A percentile compares a stretch with the other conserved stretches of the same genome.
These are phyloP conservation scores for Tulasnella sp. DNA, from an alignment of 768 basidiomycete genomes.

Conservation along the genomic window DNA sequence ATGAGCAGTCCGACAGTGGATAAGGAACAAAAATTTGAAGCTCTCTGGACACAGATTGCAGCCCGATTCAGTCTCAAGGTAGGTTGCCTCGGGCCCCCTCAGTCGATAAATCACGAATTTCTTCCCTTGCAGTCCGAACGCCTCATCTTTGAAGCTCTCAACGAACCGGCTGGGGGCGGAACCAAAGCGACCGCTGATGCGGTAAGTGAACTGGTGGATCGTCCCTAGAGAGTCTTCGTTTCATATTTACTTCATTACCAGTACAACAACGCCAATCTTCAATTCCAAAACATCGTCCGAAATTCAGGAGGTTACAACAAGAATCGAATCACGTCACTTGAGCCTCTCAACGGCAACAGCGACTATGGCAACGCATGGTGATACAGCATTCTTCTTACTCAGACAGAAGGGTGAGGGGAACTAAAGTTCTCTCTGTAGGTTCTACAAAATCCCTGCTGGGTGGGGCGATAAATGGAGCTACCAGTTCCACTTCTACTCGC, in stretches of 20 bases:
- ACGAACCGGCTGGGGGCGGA: background rate
- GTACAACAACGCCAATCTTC: background rate
- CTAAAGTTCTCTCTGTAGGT: background rate
- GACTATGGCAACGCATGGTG: background rate
- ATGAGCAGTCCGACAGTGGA: background rate
- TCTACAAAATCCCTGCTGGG: background rate
- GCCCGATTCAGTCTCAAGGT: background rate
- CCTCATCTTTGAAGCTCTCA: constrained; percentile 14
- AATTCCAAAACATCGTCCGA: constrained; percentile 14
- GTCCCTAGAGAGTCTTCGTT: background rate
- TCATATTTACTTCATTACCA: background rate
- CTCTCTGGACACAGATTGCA: constrained; percentile 9
- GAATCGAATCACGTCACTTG: background rate
- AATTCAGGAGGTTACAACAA: constrained; percentile 16
- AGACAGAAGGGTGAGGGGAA: no score
- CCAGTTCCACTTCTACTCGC: constrained; percentile 9
- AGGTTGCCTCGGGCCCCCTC: no score
- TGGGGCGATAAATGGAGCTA: constrained; percentile 3
- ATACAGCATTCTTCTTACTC: background rate
- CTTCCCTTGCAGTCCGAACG: background rate
- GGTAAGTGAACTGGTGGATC: background rate
- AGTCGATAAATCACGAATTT: background rate
- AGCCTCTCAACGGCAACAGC: background rate
- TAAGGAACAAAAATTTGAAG: background rate
- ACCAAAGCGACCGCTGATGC: background rate